Percentiles rank a stretch among this genome's conserved stretches.
These are phyloP conservation scores for Clonostachys chloroleuca DNA, from an alignment of 2,329 filamentous ascomycete genomes.

Conservation along the genomic window DNA sequence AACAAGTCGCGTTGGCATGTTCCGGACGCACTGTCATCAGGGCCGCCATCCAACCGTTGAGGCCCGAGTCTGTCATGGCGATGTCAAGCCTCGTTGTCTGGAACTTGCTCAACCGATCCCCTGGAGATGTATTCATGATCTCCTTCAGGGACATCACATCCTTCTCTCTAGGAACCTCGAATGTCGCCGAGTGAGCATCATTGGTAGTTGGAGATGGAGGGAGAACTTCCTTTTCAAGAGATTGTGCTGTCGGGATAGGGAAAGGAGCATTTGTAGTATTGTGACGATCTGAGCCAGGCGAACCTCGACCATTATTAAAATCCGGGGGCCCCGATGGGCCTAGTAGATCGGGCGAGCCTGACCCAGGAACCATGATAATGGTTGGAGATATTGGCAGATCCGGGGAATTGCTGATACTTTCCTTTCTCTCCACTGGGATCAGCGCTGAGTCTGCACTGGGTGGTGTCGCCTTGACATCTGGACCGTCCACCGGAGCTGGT, in stretches of 20 bases:
- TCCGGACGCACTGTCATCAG: constrained; percentile 42
- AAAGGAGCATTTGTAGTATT: too few relatives aligned
- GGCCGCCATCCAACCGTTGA: constrained; percentile 54
- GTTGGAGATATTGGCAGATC: too few relatives aligned
- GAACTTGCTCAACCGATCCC: constrained; percentile 60
- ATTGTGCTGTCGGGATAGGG: neutral
- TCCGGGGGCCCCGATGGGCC: too few relatives aligned
- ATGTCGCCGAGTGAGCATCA: too few relatives aligned
- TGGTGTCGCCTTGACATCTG: neutral
- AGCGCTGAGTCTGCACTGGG: too few relatives aligned
- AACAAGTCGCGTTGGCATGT: constrained; percentile 30
- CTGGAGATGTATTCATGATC: constrained; percentile 65
- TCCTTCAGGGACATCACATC: constrained; percentile 63
- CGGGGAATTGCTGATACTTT: too few relatives aligned
- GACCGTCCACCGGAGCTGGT: constrained; percentile 3
- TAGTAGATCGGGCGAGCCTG: too few relatives aligned
- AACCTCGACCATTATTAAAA: too few relatives aligned
- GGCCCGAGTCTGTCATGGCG: constrained; percentile 67
- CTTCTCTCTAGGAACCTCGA: neutral
- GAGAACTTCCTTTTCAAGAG: neutral
- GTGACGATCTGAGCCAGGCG: too few relatives aligned
- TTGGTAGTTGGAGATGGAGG: neutral
- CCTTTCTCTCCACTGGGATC: too few relatives aligned
- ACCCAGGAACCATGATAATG: too few relatives aligned
- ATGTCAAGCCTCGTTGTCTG: constrained; percentile 30